These are phyloP conservation scores for Boletus fagicola DNA, from an alignment of 768 basidiomycete genomes.

Conservation along the genomic window DNA sequence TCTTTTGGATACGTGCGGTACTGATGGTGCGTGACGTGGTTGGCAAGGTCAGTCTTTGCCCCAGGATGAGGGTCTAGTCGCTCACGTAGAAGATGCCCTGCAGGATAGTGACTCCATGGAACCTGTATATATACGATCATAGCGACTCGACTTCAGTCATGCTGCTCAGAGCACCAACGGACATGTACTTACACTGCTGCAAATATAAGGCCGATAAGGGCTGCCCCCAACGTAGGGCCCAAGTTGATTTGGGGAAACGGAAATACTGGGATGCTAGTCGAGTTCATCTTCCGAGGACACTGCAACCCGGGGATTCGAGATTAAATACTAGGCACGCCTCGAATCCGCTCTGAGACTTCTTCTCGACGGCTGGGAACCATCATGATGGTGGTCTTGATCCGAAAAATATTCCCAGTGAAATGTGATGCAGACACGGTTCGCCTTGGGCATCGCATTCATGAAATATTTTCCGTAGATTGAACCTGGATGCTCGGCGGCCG, in stretches of 20 bases:
- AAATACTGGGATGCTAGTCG: not conserved
- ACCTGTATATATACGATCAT: not conserved
- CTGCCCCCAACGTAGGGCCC: not conserved
- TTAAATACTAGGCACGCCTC: not conserved
- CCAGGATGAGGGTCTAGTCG: not conserved
- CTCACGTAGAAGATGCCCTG: not conserved
- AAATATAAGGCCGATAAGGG: not conserved
- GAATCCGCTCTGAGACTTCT: no score
- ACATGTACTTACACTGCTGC: not conserved
- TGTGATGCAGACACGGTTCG: no score
- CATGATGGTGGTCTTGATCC: no score
- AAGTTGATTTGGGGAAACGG: not conserved
- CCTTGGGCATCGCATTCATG: no score
- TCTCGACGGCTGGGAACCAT: not conserved
- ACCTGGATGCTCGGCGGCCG: no score
- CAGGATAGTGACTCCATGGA: not conserved
- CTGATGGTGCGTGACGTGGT: not conserved
- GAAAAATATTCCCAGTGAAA: no score
- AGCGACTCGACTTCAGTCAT: not conserved
- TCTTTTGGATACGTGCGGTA: not conserved
- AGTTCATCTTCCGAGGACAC: not conserved
- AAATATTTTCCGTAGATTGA: no score
- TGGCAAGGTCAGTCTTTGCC: not conserved
- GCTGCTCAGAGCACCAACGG: not conserved
- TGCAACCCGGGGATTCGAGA: not conserved